Evolutionary conservation across 2,329 filamentous ascomycete genomes (phyloP).

Genomic region (Ophiosphaerella korrae): DNA sequence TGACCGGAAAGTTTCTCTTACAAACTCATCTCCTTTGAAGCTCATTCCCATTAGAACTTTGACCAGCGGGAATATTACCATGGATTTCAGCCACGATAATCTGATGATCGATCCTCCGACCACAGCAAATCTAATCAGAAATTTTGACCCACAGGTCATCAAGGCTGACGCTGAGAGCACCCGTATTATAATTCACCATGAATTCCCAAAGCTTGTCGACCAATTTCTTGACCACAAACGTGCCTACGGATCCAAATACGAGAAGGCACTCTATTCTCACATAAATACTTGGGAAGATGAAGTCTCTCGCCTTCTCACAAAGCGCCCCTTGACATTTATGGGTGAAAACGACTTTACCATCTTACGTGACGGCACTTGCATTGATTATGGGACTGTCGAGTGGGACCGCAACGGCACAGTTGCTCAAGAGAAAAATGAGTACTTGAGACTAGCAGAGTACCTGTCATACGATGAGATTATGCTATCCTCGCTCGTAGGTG

Average conservation of each 20-base stretch:
- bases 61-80: neutral
- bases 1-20: neutral
- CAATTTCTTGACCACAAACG: conserved; percentile 9
- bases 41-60: neutral
- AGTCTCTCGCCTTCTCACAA: conserved; percentile 5
- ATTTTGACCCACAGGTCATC: conserved; percentile 4
- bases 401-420: conserved; percentile 12
- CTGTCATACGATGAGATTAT: conserved; percentile 14
- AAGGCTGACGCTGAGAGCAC: conserved; percentile 4
- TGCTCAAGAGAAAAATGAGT: conserved; percentile 5
- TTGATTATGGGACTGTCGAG: neutral
- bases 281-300: conserved; percentile 3
- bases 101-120: conserved; percentile 5
- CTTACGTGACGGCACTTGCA: conserved; percentile 1
- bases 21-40: neutral
- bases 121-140: conserved; percentile 5
- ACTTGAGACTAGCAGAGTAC: conserved; percentile 3
- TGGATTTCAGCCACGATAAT: conserved; percentile 1
- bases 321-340: conserved; percentile 11
- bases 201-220: conserved; percentile 5
- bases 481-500: conserved; percentile 8
- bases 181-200: conserved; percentile 5
- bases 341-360: conserved; percentile 1
- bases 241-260: conserved; percentile 4
- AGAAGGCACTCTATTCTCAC: conserved; percentile 5